Percentiles rank a stretch among this genome's conserved stretches.
Evolutionary conservation across 805 yeast species (phyloP).

Genomic region (Lachancea quebecensis): DNA sequence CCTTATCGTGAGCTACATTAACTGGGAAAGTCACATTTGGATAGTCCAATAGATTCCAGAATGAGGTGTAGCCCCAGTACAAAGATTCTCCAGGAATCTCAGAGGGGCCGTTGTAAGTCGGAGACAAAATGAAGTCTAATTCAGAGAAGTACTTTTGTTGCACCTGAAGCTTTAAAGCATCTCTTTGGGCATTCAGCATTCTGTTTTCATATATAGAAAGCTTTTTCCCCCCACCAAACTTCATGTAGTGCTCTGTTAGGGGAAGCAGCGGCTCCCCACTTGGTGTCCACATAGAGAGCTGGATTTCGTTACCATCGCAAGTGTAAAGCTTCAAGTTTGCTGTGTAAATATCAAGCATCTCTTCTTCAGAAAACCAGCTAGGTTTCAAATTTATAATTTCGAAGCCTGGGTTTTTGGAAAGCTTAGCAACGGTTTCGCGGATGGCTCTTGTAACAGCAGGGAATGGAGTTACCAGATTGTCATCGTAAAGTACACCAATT

Average conservation of each 20-base stretch:
- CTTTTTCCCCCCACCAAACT: constrained; percentile 52
- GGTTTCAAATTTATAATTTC: constrained; percentile 43
- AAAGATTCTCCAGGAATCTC: constrained; percentile 55
- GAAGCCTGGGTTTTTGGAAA: constrained; percentile 48
- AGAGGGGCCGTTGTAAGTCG: constrained; percentile 66
- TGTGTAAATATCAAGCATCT: constrained; percentile 19
- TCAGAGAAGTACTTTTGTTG: constrained; percentile 16
- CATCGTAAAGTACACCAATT: constrained; percentile 57
- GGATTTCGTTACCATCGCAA: constrained; percentile 62
- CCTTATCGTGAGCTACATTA: constrained; percentile 51
- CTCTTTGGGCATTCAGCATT: constrained; percentile 48
- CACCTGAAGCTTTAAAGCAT: constrained; percentile 45
- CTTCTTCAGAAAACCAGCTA: constrained; percentile 19
- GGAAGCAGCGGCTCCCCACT: constrained; percentile 68
- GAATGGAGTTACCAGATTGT: constrained; percentile 58
- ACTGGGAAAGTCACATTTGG: constrained; percentile 64
- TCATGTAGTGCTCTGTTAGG: constrained; percentile 55
- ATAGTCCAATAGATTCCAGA: constrained; percentile 65
- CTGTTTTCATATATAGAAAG: constrained; percentile 47
- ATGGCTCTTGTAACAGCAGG: constrained; percentile 59
- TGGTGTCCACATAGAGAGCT: constrained; percentile 42
- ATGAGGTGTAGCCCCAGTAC: constrained; percentile 76
- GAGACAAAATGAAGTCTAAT: constrained; percentile 62
- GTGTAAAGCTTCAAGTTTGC: constrained; percentile 38
- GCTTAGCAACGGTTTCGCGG: constrained; percentile 44